phyloP scores from a whole-genome alignment of 352 stramenopile genomes.

The Albugo laibachii region DNA sequence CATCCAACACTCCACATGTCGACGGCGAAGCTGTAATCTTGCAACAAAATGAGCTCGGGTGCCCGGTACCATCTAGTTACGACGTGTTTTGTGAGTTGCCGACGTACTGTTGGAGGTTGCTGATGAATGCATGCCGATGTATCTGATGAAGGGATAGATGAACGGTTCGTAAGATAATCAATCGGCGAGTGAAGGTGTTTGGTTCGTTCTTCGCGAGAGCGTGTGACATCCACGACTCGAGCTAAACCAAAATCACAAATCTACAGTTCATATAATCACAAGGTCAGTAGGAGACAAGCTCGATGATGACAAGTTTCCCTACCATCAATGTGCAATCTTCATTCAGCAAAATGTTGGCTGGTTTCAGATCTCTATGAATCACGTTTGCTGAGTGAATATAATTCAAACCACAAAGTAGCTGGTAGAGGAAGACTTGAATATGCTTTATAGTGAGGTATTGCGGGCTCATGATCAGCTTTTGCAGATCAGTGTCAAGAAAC shows the following conservation, averaged over 20 bases:
- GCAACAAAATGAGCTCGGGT: conserved; percentile 92
- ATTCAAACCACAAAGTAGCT: conserved; percentile 88
- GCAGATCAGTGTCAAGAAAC: conserved; percentile 86
- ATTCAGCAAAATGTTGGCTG: conserved; percentile 77
- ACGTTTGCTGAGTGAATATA: conserved; percentile 89
- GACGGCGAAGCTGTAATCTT: conserved; percentile 92
- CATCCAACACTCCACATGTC: conserved; percentile 99
- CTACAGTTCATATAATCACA: conserved; percentile 5
- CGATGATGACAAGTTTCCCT: background rate
- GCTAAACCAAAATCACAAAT: conserved; percentile 74
- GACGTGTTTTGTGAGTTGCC: conserved; percentile 95
- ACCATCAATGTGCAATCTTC: conserved; percentile 68
- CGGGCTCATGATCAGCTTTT: conserved; percentile 86
- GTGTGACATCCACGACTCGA: conserved; percentile 54
- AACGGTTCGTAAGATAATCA: conserved; percentile 39
- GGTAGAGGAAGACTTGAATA: conserved; percentile 94
- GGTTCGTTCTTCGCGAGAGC: conserved; percentile 53
- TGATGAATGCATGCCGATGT: conserved; percentile 9
- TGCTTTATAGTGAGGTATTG: conserved; percentile 89
- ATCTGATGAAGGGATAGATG: conserved; percentile 41
- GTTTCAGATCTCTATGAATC: conserved; percentile 81
- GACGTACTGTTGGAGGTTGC: conserved; percentile 43
- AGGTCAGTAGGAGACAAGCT: background rate
- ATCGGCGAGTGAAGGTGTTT: conserved; percentile 68
- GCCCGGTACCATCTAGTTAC: conserved; percentile 96